A percentile compares a stretch with the other conserved stretches of the same genome.
phyloP scores from a whole-genome alignment of 345 rosid species.

The Aurinia saxatilis region DNA sequence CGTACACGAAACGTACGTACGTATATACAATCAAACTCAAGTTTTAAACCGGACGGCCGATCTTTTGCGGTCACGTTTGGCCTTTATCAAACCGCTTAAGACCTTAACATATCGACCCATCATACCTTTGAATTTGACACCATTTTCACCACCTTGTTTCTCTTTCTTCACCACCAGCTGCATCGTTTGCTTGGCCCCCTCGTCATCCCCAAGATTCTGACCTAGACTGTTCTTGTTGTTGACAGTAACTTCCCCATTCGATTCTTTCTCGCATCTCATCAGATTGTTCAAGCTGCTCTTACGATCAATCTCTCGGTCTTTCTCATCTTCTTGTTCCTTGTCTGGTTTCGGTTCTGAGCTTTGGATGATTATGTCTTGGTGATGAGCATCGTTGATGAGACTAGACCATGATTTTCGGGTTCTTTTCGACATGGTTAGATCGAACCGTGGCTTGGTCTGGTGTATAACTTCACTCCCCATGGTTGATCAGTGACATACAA shows the following conservation, averaged over 20 bases:
- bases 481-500: background rate
- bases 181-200: conserved; percentile 31
- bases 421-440: conserved; percentile 64
- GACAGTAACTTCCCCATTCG: background rate
- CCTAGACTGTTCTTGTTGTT: conserved; percentile 39
- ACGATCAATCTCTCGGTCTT: conserved; percentile 24
- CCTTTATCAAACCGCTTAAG: conserved; percentile 46
- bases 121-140: conserved; percentile 47
- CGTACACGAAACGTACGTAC: background rate
- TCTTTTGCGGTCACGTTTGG: conserved; percentile 34
- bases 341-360: background rate
- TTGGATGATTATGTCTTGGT: conserved; percentile 1
- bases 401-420: conserved; percentile 53
- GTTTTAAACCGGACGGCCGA: conserved; percentile 10
- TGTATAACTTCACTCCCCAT: conserved; percentile 41
- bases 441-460: conserved; percentile 36
- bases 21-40: conserved; percentile 1
- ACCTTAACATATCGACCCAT: conserved; percentile 56
- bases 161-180: conserved; percentile 41
- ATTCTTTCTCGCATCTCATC: conserved; percentile 33
- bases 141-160: conserved; percentile 20
- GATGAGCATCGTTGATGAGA: conserved; percentile 20
- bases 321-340: background rate
- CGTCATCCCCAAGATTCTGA: conserved; percentile 43
- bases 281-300: conserved; percentile 66